Evolutionary conservation across 2,329 filamentous ascomycete genomes (phyloP).

Genomic region (Fusarium verrucosum): DNA sequence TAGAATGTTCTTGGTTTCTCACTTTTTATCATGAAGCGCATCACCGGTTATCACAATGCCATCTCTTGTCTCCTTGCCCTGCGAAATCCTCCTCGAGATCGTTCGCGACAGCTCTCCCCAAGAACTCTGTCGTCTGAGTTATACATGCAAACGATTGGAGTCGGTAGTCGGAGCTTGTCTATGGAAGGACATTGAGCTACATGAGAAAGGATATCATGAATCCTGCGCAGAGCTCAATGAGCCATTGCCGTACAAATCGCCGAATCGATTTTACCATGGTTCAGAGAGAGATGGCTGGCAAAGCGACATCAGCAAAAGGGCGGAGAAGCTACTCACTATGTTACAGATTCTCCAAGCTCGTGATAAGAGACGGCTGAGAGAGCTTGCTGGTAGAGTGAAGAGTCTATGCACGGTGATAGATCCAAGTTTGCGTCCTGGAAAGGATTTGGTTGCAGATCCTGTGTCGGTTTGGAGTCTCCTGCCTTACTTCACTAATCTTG

Average conservation of each 20-base stretch:
- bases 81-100: constrained; percentile 6
- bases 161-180: background rate
- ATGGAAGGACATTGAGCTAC: constrained; percentile 30
- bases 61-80: background rate
- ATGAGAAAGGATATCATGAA: constrained; percentile 21
- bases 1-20: rapidly evolving
- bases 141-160: constrained; percentile 4
- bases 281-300: background rate
- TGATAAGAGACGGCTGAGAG: background rate
- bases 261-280: background rate
- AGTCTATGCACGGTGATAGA: constrained; percentile 22
- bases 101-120: background rate
- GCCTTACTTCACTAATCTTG: constrained; percentile 20
- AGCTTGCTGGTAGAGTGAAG: constrained; percentile 5
- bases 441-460: rapidly evolving
- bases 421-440: background rate
- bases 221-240: constrained; percentile 14
- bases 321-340: background rate
- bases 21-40: background rate
- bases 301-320: background rate
- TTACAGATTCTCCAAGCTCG: background rate
- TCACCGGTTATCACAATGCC: background rate
- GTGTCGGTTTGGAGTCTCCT: constrained; percentile 11
- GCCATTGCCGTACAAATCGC: background rate
- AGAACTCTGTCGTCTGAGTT: constrained; percentile 1